These are phyloP conservation scores for Neckera pumila DNA, from an alignment of 225 moss, liverwort and hornwort species.

Conservation along the genomic window DNA sequence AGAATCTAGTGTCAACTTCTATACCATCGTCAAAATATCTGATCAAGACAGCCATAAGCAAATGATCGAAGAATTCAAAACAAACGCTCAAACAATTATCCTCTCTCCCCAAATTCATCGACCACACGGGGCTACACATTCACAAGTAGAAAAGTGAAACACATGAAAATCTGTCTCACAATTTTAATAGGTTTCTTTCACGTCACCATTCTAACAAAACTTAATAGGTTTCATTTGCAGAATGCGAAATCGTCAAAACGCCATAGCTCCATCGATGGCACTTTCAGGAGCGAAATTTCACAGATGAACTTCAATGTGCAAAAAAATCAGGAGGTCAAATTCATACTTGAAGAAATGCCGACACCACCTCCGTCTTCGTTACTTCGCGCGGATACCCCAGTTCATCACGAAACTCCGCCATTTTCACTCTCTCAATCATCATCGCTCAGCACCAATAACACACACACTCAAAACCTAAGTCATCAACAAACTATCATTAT, in stretches of 20 bases:
- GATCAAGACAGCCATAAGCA: background rate
- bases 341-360: constrained; percentile 29
- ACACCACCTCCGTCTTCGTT: constrained; percentile 31
- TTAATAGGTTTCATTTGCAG: background rate
- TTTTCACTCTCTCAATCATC: background rate
- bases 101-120: background rate
- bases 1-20: background rate
- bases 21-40: background rate
- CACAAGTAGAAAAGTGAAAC: background rate
- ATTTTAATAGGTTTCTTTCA: background rate
- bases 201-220: background rate
- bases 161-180: background rate
- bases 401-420: constrained; percentile 24
- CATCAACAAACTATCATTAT: background rate
- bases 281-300: background rate
- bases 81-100: background rate
- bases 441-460: background rate
- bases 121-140: background rate
- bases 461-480: background rate
- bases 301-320: background rate
- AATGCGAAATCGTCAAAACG: background rate
- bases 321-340: background rate
- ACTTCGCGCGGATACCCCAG: constrained; percentile 17
- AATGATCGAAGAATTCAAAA: background rate
- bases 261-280: background rate